These are phyloP conservation scores for Elaeis guineensis DNA, from an alignment of 176 grass and related monocot species.

Conservation along the genomic window DNA sequence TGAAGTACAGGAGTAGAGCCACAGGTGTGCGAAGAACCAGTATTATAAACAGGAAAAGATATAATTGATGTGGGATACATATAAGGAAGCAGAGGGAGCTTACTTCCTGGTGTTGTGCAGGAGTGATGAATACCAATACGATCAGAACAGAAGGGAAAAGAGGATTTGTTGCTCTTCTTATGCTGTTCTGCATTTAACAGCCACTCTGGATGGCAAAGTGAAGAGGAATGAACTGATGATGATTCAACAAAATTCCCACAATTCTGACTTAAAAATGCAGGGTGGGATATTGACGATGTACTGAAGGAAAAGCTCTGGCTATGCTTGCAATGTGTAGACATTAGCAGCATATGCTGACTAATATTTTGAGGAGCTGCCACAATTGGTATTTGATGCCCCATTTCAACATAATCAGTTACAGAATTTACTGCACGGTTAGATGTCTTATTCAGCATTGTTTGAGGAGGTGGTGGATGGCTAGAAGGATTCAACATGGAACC, in stretches of 20 bases:
- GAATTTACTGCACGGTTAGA: constrained; percentile 2
- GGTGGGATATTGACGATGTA: constrained; percentile 20
- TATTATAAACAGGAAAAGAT: constrained; percentile 26
- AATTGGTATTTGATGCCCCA: constrained; percentile 11
- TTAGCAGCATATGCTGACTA: constrained; percentile 12
- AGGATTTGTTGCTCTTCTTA: constrained; percentile 29
- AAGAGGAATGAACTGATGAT: constrained; percentile 31
- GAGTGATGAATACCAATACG: constrained; percentile 26
- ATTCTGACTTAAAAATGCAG: constrained; percentile 8
- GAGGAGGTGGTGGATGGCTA: constrained; percentile 22
- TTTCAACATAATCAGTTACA: constrained; percentile 17
- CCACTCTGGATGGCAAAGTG: constrained; percentile 25
- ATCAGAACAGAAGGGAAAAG: constrained; percentile 25
- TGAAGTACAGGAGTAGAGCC: constrained; percentile 18
- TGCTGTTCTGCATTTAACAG: constrained; percentile 21
- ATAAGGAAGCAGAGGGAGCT: constrained; percentile 12
- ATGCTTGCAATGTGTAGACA: constrained; percentile 20
- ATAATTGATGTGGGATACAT: constrained; percentile 15
- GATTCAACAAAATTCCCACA: constrained; percentile 19
- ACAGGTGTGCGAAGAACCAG: constrained; percentile 21
- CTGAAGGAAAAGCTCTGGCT: constrained; percentile 16
- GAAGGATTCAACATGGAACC: constrained; percentile 28
- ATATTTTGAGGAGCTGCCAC: constrained; percentile 19
- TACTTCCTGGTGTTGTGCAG: constrained; percentile 16
- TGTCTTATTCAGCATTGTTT: constrained; percentile 27